A percentile compares a stretch with the other conserved stretches of the same genome.
Evolutionary conservation across 2,329 filamentous ascomycete genomes (phyloP).

Genomic region (Penicillium vulpinum): DNA sequence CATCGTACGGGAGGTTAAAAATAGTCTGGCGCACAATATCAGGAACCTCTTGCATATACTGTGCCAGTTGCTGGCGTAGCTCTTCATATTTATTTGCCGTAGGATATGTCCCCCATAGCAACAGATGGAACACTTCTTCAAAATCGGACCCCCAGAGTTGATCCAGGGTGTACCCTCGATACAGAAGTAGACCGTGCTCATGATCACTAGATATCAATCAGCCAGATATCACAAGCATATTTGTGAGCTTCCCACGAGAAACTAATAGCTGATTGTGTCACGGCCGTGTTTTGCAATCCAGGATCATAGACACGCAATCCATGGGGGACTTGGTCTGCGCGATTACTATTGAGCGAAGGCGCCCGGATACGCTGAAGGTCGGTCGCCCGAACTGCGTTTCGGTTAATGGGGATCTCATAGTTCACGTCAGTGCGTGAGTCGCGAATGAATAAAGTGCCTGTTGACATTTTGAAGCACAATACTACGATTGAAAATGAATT

Average conservation of each 20-base stretch:
- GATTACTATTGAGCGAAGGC: conserved; percentile 12
- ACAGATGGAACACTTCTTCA: conserved; percentile 35
- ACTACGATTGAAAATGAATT: background rate
- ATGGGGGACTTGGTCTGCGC: conserved; percentile 24
- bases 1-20: conserved; percentile 26
- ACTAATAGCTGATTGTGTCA: conserved; percentile 32
- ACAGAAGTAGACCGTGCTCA: conserved; percentile 29
- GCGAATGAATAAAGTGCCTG: conserved; percentile 19
- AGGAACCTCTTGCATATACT: conserved; percentile 24
- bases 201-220: conserved; percentile 27
- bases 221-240: background rate
- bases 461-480: conserved; percentile 9
- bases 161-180: conserved; percentile 31
- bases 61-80: conserved; percentile 22
- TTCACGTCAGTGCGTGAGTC: conserved; percentile 32
- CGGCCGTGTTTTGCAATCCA: conserved; percentile 36
- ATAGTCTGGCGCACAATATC: conserved; percentile 25
- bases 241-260: conserved; percentile 27
- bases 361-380: conserved; percentile 33
- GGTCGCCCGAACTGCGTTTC: conserved; percentile 30
- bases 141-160: conserved; percentile 34
- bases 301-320: conserved; percentile 38
- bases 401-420: conserved; percentile 32
- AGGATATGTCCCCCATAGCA: conserved; percentile 33
- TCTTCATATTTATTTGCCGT: conserved; percentile 20